Evolutionary conservation across 495 filamentous ascomycete species (phyloP).

Genomic region (Aspergillus incahuasiensis): DNA sequence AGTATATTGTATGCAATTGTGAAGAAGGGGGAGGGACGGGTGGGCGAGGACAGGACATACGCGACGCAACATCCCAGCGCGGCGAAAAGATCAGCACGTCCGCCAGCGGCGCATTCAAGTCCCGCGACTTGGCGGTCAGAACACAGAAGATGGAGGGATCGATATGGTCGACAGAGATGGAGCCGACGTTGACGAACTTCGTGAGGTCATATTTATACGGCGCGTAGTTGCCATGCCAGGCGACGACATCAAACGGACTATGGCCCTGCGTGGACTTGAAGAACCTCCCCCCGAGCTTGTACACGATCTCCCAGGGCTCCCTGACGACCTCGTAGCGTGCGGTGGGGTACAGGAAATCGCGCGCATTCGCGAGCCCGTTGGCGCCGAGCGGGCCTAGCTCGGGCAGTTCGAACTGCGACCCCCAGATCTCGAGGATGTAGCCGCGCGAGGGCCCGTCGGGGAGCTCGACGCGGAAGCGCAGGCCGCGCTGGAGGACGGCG

Average conservation of each 20-base stretch:
- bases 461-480: conserved; percentile 43
- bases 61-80: conserved; percentile 45
- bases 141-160: conserved; percentile 52
- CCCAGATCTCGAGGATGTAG: conserved; percentile 49
- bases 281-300: conserved; percentile 49
- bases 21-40: background rate
- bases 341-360: conserved; percentile 44
- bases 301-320: conserved; percentile 44
- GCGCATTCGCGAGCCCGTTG: conserved; percentile 47
- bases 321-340: conserved; percentile 39
- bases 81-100: conserved; percentile 49
- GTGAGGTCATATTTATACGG: conserved; percentile 49
- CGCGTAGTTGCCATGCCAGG: conserved; percentile 51
- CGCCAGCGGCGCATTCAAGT: conserved; percentile 39
- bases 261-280: conserved; percentile 47
- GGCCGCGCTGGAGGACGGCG: conserved; percentile 43
- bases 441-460: conserved; percentile 45
- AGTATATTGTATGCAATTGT: background rate
- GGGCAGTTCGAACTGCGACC: conserved; percentile 43
- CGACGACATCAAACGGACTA: conserved; percentile 49
- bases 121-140: conserved; percentile 42
- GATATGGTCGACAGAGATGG: conserved; percentile 48
- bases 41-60: conserved; percentile 17
- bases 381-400: conserved; percentile 48
- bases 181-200: conserved; percentile 48